These are phyloP conservation scores for Onygenales sp. DNA, from an alignment of 2,329 filamentous ascomycete species.

Conservation along the genomic window DNA sequence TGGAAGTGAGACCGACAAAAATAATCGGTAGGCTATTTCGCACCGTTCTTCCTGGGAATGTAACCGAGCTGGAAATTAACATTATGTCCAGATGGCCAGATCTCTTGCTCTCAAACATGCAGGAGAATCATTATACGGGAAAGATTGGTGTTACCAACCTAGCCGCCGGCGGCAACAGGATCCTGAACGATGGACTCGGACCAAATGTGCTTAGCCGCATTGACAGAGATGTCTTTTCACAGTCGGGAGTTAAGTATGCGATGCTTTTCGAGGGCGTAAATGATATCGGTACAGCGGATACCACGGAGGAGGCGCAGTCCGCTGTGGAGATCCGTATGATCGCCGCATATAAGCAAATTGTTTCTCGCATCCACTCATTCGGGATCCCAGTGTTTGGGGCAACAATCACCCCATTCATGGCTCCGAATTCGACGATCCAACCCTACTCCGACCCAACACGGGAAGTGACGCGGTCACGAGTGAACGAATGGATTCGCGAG, in stretches of 20 bases:
- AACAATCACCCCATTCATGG: conserved; percentile 57
- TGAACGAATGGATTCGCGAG: conserved; percentile 54
- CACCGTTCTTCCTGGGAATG: not conserved
- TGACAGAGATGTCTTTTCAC: conserved; percentile 54
- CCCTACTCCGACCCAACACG: conserved; percentile 46
- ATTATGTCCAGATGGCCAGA: conserved; percentile 43
- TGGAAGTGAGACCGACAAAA: conserved; percentile 49
- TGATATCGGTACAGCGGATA: conserved; percentile 49
- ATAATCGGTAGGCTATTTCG: conserved; percentile 37
- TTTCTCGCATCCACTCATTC: conserved; percentile 42
- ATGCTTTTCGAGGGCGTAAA: conserved; percentile 62
- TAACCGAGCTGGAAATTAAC: not conserved
- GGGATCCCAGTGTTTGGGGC: conserved; percentile 51
- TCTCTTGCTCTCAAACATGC: conserved; percentile 44
- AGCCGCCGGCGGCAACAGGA: conserved; percentile 59
- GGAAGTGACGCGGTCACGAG: conserved; percentile 46
- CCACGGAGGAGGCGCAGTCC: conserved; percentile 36
- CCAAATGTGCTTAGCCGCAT: conserved; percentile 52
- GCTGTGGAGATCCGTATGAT: conserved; percentile 44
- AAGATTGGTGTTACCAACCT: conserved; percentile 53
- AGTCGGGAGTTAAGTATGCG: conserved; percentile 49
- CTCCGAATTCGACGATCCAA: conserved; percentile 29
- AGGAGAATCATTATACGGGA: conserved; percentile 34
- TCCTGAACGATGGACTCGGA: conserved; percentile 53
- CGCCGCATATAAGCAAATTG: conserved; percentile 50